A percentile compares a stretch with the other conserved stretches of the same genome.
These are phyloP conservation scores for Kappamyces sp. DNA, from an alignment of 192 early-diverging fungal genomes.

Conservation along the genomic window DNA sequence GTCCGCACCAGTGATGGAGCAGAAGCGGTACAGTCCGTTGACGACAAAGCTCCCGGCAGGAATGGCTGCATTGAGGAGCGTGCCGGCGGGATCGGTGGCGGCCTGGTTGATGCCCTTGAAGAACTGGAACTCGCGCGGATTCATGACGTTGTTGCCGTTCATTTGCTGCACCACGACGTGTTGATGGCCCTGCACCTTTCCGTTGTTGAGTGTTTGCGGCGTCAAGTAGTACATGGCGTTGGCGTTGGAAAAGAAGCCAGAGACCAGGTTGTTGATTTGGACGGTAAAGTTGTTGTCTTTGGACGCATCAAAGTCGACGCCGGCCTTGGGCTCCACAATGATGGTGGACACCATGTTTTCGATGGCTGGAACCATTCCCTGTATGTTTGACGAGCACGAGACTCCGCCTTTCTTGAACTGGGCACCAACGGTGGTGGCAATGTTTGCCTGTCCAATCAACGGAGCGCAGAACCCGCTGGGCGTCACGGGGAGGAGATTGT, in stretches of 20 bases:
- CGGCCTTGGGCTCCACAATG: conserved; percentile 29
- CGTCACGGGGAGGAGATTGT: neutral
- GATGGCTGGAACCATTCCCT: conserved; percentile 16
- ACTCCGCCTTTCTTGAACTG: conserved; percentile 17
- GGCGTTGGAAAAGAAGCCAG: conserved; percentile 43
- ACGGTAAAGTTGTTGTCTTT: conserved; percentile 25
- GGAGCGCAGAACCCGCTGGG: conserved; percentile 3
- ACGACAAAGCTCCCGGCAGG: conserved; percentile 27
- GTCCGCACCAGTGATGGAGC: conserved; percentile 30
- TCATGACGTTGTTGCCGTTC: neutral
- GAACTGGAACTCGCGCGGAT: conserved; percentile 15
- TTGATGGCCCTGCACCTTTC: conserved; percentile 39
- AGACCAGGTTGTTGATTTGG: conserved; percentile 28
- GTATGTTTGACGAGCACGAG: conserved; percentile 11
- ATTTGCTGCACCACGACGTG: conserved; percentile 37
- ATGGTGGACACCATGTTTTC: conserved; percentile 31
- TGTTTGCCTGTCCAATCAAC: neutral
- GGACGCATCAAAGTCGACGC: conserved; percentile 22
- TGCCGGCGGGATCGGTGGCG: conserved; percentile 21
- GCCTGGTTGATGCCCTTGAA: conserved; percentile 32
- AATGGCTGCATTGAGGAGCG: conserved; percentile 22
- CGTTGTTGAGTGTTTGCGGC: conserved; percentile 38
- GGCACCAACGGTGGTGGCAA: neutral
- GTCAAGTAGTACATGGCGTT: conserved; percentile 32
- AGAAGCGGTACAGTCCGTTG: conserved; percentile 28